Conservation (phyloP, 1,139 yeast species). For the Williopsis jadinii region DNA sequence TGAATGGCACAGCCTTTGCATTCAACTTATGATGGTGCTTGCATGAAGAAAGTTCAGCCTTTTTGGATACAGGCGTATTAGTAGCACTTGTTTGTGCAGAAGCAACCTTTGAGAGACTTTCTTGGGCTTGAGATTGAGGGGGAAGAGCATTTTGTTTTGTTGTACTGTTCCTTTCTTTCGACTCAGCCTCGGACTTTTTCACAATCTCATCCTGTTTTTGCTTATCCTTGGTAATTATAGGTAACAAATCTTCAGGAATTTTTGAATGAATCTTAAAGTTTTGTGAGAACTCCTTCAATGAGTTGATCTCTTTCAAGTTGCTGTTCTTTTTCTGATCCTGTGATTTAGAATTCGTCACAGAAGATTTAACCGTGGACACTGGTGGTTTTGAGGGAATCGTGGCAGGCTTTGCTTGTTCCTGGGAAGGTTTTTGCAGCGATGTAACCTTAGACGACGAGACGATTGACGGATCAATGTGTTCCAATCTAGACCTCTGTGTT, state of each 20-base stretch:
- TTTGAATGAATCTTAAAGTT: conserved; percentile 72
- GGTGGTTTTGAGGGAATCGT: conserved; percentile 20
- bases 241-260: conserved; percentile 70
- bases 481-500: conserved; percentile 55
- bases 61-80: conserved; percentile 22
- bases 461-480: conserved; percentile 74
- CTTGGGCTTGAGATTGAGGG: conserved; percentile 3
- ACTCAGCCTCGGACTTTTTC: conserved; percentile 24
- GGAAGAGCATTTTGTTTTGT: conserved; percentile 9
- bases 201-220: conserved; percentile 54
- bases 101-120: conserved; percentile 2
- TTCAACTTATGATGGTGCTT: conserved; percentile 46
- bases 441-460: conserved; percentile 32
- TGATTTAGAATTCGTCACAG: conserved; percentile 22
- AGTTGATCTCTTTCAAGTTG: conserved; percentile 65
- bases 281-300: conserved; percentile 77
- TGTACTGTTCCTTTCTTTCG: conserved; percentile 1
- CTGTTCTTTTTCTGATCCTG: conserved; percentile 33
- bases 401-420: conserved; percentile 7
- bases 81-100: neutral
- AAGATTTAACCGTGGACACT: conserved; percentile 20
- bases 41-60: conserved; percentile 32
- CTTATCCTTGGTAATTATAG: conserved; percentile 66
- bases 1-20: conserved; percentile 65
- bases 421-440: neutral